Base-by-base conservation (phyloP, 2,329 filamentous ascomycete genomes). In the Hymenotorrendiella dingleyae region DNA sequence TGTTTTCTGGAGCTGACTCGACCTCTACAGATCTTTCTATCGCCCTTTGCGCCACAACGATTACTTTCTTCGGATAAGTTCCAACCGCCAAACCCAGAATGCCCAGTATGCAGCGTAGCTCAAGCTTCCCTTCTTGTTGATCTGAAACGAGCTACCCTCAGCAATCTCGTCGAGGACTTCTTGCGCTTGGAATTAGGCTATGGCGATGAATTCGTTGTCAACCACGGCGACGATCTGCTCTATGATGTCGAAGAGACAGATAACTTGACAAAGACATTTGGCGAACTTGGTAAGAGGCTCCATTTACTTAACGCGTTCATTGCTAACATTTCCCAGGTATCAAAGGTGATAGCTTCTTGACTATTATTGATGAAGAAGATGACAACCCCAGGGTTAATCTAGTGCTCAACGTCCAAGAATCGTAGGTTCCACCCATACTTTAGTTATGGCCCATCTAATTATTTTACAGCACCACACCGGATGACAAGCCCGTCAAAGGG, bases 201-300 rank as follows among this genome's bases (percentile, higher is more conserved):
- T 58, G 79, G 81, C 4, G 81, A 89, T 45, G 89, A 95, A 40
- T 78, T 97, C 50, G 83, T 82, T 3, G 69, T 97, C 45, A 84
- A 76, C 58, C 88, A 78, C 44, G 82, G 88, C 6, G 70, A 76
- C 8, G 83, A 83, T 38, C 72, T 90, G n/a, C 72, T 97, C 30
- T 97, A 94, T 56, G 93, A 97, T 56, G 78, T 82, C 0, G 93
- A 97, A 43, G 79, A 94, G 57, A 87, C 87, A 4, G 86, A 94
- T 44, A 94, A 96, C 56, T 68, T 97, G 1, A 64, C 71, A 1
- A 94, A 88, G 68, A 89, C 84, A 47, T 73, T 98, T 38, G 72
- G 65, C 20, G 86, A 95, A 16, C 72, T 96, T 7, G 86, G 79
- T 78, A 69, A 54, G 67, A 43, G 38, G 14, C 20, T 42, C 42